Base-by-base conservation (phyloP, 441 rosid genomes). In the Jatropha multifida region DNA sequence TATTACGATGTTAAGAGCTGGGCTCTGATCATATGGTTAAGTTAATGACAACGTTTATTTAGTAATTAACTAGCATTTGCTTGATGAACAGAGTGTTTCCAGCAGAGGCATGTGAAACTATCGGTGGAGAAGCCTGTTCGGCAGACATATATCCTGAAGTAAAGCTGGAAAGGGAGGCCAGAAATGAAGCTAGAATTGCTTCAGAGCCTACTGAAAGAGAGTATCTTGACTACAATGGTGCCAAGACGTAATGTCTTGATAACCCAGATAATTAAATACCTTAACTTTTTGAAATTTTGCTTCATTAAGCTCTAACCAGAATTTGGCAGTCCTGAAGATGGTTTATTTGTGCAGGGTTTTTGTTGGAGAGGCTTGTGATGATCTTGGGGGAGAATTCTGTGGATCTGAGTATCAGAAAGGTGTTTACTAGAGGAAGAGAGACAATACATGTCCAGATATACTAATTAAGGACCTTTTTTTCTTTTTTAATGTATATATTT, bases 301-400 rank as follows among this genome's bases (percentile, higher is more conserved):
- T 5, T 44, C 5, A 44, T 44, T 44, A 4, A 44, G 0, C 48
- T 6, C 48, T 44, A 44, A 44, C 1, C 48, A 4, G 48, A 44
- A 1, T 44, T 4, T 44, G 9, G 6, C 46, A 8, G 7, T 44
- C 9, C 23, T 20, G 5, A 67, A 44, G 42, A 37, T 18, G 15
- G 37, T 10, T 5, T 51, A 3, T 41, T 65, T 4, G 18, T 69
- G 78, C 88, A 90, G 96, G 78, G 96, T 89, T 80, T 93, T 93
- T 78, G 70, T 68, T 4, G 94, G 77, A 61, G 97, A 92, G 80
- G 97, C 96, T 0, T 92, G 97, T 18, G 96, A 92, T 82, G 93
- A 88, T 90, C 92, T 93, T 46, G 96, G 97, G 23, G 97, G 97
- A 74, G 90, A 83, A 62, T 93, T 93, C 86, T 89, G 97, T n/a